Evolutionary conservation across 2,329 filamentous ascomycete genomes (phyloP).

Genomic region (Aspergillus quadrilineatus): DNA sequence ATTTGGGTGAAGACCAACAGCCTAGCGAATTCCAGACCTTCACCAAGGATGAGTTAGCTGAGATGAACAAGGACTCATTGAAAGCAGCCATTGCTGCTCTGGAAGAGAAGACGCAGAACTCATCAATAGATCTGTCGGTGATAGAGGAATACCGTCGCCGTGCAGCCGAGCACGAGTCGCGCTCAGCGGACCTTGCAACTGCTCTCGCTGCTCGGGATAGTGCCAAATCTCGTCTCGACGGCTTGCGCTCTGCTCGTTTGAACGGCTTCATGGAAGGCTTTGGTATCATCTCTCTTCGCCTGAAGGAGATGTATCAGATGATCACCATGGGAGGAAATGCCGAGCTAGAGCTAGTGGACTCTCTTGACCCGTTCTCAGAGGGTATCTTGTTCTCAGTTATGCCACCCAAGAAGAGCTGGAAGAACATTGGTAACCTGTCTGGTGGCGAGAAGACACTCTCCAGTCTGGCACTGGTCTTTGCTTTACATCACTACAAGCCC

Average conservation of each 20-base stretch:
- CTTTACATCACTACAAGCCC: slow-evolving; percentile 95
- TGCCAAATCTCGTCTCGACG: slow-evolving; percentile 89
- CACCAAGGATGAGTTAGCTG: slow-evolving; percentile 67
- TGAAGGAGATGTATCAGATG: slow-evolving; percentile 99
- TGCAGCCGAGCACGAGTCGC: slow-evolving; percentile 75
- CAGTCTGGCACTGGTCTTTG: slow-evolving; percentile 93
- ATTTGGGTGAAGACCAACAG: slow-evolving; percentile 59
- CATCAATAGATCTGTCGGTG: slow-evolving; percentile 84
- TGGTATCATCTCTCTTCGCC: slow-evolving; percentile 82
- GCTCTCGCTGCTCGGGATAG: slow-evolving; percentile 77
- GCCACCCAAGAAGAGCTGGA: slow-evolving; percentile 99
- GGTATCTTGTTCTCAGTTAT: slow-evolving; percentile 97
- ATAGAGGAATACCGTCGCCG: slow-evolving; percentile 84
- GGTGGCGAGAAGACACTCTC: slow-evolving; percentile 97
- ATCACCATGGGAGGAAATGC: slow-evolving; percentile 99
- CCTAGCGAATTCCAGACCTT: slow-evolving; percentile 66
- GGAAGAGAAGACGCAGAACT: slow-evolving; percentile 77
- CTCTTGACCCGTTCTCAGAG: slow-evolving; percentile 92
- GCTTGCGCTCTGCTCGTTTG: slow-evolving; percentile 81
- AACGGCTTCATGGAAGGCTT: slow-evolving; percentile 99
- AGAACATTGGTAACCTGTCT: slow-evolving; percentile 94
- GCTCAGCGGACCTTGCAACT: slow-evolving; percentile 78
- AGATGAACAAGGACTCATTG: slow-evolving; percentile 62
- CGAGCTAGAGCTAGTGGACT: slow-evolving; percentile 94
- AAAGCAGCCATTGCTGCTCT: slow-evolving; percentile 65